Evolutionary conservation across 106 monocot genomes (phyloP), one percentile per base, ranked within the genome.

Genomic region (Acorus gramineus): DNA sequence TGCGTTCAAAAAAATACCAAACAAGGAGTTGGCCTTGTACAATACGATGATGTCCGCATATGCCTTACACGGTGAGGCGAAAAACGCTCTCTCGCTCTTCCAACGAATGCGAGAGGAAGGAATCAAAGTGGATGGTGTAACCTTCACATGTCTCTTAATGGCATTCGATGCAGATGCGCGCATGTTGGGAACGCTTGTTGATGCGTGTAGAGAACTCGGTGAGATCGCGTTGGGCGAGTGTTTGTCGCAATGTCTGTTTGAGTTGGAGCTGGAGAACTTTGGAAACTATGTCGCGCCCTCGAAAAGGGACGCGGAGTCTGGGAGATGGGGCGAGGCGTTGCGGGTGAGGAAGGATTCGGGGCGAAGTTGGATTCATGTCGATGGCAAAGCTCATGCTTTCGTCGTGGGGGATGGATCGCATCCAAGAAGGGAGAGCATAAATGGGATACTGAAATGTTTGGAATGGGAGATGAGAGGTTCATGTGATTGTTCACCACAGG

Each of bases 41-140:
- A 80, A 68, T 67, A 66, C 75, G 47, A 66, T 80, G 74, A 71
- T 75, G 54, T 66, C 60, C 43, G 71, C 61, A 57, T 71, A 52
- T 43, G 55, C 71, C 6, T 57, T 67, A 46, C 70, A 68, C 49
- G 71, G 80, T 46, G 50, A 63, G 53, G 66, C 62, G 11, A 63
- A 57, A 47, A 71, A 75, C 57, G 71, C 75, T 13, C 50, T 71
- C 4, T 14, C 5, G 47, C 61, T 71, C 10, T 67, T 66, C 60
- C 47, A 11, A 47, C 6, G 66, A 14, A 74, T 80, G 79, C 4
- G 42, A 5, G 48, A 52, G 8, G 14, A 59, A 7, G 70, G 60
- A 42, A 56, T 74, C 0, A 11, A 55, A 49, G 74, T 74, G 42
- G 70, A 71, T 66, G 65, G 12, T 11, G 53, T 59, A 44, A 74